Conservation (phyloP, 2,329 filamentous ascomycete species). For the Immersiporthe knoxdaviesiana region DNA sequence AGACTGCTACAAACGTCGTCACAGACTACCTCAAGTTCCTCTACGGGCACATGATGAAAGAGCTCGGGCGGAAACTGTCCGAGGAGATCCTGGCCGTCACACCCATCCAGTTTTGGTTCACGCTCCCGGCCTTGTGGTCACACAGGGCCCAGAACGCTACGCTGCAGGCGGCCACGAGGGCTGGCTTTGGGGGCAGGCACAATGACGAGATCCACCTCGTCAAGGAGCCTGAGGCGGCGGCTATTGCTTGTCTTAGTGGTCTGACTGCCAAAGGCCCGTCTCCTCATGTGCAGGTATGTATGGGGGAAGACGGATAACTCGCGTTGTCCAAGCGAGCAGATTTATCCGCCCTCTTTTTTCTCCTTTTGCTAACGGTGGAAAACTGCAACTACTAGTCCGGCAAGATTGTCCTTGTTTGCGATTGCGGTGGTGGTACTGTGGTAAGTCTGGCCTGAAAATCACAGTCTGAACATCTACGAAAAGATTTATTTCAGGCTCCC, state of each 20-base stretch:
- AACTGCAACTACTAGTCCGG: not conserved
- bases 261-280: slow-evolving; percentile 3
- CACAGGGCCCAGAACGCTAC: slow-evolving; percentile 11
- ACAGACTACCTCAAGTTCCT: slow-evolving; percentile 7
- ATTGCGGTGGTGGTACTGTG: slow-evolving; percentile 14
- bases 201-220: slow-evolving; percentile 12
- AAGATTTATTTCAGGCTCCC: not conserved
- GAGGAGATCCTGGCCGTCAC: slow-evolving; percentile 10
- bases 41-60: slow-evolving; percentile 11
- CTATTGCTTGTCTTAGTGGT: slow-evolving; percentile 12
- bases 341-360: not conserved
- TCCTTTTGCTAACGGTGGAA: not conserved
- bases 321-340: not conserved
- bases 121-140: slow-evolving; percentile 8
- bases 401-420: slow-evolving; percentile 12
- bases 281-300: slow-evolving; percentile 1
- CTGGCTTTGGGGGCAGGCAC: slow-evolving; percentile 1
- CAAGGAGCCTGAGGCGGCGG: slow-evolving; percentile 15
- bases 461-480: not conserved
- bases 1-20: slow-evolving; percentile 1
- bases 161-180: slow-evolving; percentile 2
- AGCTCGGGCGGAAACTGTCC: slow-evolving; percentile 13
- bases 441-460: not conserved
- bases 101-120: slow-evolving; percentile 17
- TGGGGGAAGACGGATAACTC: too few species aligned